Base-by-base conservation (phyloP, 352 stramenopile genomes). In the Phytophthora fragariaefolia region DNA sequence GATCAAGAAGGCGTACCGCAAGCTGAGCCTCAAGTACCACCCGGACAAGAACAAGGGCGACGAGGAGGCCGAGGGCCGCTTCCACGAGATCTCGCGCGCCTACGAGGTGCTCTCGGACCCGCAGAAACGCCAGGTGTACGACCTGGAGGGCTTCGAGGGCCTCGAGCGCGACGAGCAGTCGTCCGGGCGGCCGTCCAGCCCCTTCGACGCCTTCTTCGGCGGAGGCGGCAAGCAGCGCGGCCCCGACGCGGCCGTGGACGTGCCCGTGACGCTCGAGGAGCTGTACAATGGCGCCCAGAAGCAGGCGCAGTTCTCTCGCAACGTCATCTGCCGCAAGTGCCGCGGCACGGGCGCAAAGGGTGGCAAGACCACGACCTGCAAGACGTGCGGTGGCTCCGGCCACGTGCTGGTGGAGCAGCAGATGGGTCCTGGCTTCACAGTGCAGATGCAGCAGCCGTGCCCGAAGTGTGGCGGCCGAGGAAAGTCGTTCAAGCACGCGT, bases 1-100 rank as follows among this genome's bases (percentile, higher is more conserved):
- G 72, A 98, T 98, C 70, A 98, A 98, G 76, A 96, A 95, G 60
- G 96, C 96, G 24, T 99, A 98, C 74, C 86, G 96, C 54, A 98
- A 97, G 69, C 76, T 99, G 15, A 97, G 87, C 52, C 83, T 98
- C n/a, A 96, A 98, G 66, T 99, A 98, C 68, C 96, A 99, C 68
- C 96, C 96, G 34, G 92, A 98, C 74, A 97, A 97, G 76, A 95
- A 95, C 68, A 77, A 80, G 47, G 89, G 84, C 24, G 76, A 96
- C 52, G 76, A 84, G 13, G 87, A 96, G 10, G 89, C 91, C 3
- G 82, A 94, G 27, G 61, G 83, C 15, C 92, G 89, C 56, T 98
- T 98, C 68, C 93, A 97, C 66, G 81, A 95, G 61, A 93, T 98
- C 45, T 80, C 85, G 15, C 76, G 88, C 22, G 94, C 94, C 24